Evolutionary conservation across 441 rosid genomes (phyloP), one percentile per base, ranked within the genome.

Genomic region (Oxalis stricta): DNA sequence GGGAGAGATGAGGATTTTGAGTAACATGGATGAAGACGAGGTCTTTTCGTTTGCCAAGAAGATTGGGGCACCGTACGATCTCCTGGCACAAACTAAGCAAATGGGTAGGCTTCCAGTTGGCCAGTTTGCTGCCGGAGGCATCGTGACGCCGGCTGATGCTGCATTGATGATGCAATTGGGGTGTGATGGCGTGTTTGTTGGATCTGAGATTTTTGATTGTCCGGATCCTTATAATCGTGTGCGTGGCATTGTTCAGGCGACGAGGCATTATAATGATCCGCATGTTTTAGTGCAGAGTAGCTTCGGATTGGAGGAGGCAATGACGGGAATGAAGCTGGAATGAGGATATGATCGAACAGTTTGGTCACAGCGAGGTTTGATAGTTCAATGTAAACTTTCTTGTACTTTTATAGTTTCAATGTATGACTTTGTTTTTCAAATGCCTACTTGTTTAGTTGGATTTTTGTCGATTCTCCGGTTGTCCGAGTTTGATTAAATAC

Each of bases 131-230:
- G 84, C 84, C 1, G 89, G 94, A 9, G 94, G 94, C 22, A 58
- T 81, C 33, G 65, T 53, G 49, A 87, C 84, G 5, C 89, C 97
- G 0, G 97, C 93, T 2, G 95, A 84, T 51, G 84, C 81, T 0
- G 93, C 94, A 8, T 19, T 83, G 55, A 75, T 84, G 86, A 76
- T 83, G 97, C 94, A 83, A 46, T 39, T 83, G 45, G 93, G 92
- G 0, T 81, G 89, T 45, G 95, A 87, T 57, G 92, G 97, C 4
- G 68, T 83, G 30, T 81, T 81, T 11, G 65, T 83, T 3, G 86
- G 84, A 8, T 50, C 55, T 1, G 86, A 83, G 56, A 69, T 78
- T 40, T 87, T 83, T 40, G 64, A 78, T 1, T 67, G 72, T 42
- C 12, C 52, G 3, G 75, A 84, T 65, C 84, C 89, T 3, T 76